phyloP scores from a whole-genome alignment of 306 rosid species.

The Spatholobus suberectus region DNA sequence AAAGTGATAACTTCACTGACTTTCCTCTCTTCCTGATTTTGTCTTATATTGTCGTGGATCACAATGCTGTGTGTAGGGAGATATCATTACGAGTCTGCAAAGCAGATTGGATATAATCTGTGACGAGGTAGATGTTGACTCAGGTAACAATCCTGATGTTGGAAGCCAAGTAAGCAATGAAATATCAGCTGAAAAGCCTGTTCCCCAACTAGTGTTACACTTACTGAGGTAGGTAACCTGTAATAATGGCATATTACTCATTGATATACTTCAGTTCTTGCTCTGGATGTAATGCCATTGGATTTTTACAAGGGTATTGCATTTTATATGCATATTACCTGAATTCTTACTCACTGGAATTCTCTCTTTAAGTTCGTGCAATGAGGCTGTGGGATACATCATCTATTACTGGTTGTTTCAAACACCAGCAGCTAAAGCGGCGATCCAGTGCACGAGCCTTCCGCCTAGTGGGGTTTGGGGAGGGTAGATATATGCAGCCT shows the following conservation, averaged over 20 bases:
- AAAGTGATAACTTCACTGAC: slow-evolving; percentile 25
- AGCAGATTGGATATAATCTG: slow-evolving; percentile 92
- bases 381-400: background rate
- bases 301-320: slow-evolving; percentile 18
- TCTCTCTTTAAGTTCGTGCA: background rate
- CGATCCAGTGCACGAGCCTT: background rate
- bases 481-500: slow-evolving; percentile 5
- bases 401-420: background rate
- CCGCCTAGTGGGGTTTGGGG: background rate
- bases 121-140: slow-evolving; percentile 76
- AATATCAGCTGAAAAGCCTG: slow-evolving; percentile 58
- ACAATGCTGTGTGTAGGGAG: slow-evolving; percentile 60
- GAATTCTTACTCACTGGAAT: slow-evolving; percentile 19
- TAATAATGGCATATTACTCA: slow-evolving; percentile 5
- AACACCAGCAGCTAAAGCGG: background rate
- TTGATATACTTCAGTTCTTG: slow-evolving; percentile 15
- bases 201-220: slow-evolving; percentile 58
- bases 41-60: slow-evolving; percentile 26
- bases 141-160: slow-evolving; percentile 45
- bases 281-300: slow-evolving; percentile 18
- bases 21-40: slow-evolving; percentile 1
- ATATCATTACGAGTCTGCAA: slow-evolving; percentile 79
- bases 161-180: slow-evolving; percentile 48
- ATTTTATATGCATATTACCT: slow-evolving; percentile 17
- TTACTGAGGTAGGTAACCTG: slow-evolving; percentile 56